These are phyloP conservation scores for Syncephalastrum monosporum DNA, from an alignment of 371 early-diverging fungal genomes.

Conservation along the genomic window DNA sequence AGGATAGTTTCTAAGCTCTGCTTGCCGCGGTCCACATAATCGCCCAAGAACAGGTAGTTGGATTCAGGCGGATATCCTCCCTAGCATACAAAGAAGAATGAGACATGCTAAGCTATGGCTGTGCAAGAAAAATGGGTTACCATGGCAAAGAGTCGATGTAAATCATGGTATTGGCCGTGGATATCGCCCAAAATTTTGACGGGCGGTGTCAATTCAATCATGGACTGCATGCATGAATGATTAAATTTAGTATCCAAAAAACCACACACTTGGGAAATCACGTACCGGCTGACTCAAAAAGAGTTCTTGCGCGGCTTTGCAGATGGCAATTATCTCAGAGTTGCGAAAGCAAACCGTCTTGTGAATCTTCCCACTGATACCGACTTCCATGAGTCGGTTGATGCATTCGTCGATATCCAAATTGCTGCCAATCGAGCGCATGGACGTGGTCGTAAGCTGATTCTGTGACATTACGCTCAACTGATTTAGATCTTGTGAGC, in stretches of 20 bases:
- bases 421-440: slow-evolving; percentile 47
- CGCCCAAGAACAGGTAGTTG: slow-evolving; percentile 93
- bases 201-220: slow-evolving; percentile 93
- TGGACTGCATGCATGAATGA: slow-evolving; percentile 35
- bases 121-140: slow-evolving; percentile 11
- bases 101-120: not conserved
- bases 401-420: slow-evolving; percentile 89
- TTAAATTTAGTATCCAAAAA: not conserved
- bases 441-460: slow-evolving; percentile 47
- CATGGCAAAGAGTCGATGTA: slow-evolving; percentile 88
- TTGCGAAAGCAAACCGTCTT: slow-evolving; percentile 78
- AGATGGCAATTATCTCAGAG: slow-evolving; percentile 90
- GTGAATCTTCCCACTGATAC: slow-evolving; percentile 67
- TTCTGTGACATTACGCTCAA: slow-evolving; percentile 37
- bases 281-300: slow-evolving; percentile 86
- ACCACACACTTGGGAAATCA: not conserved
- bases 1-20: slow-evolving; percentile 94
- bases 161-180: slow-evolving; percentile 95
- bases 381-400: slow-evolving; percentile 74
- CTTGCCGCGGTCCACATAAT: slow-evolving; percentile 97
- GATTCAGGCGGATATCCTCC: slow-evolving; percentile 85
- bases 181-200: slow-evolving; percentile 95
- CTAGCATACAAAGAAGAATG: slow-evolving; percentile 6
- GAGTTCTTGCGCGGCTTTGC: slow-evolving; percentile 85
- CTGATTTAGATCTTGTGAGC: slow-evolving; percentile 29